A percentile compares a stretch with the other conserved stretches of the same genome.
phyloP scores from a whole-genome alignment of 2,329 filamentous ascomycete species.

The Phoma herbarum region DNA sequence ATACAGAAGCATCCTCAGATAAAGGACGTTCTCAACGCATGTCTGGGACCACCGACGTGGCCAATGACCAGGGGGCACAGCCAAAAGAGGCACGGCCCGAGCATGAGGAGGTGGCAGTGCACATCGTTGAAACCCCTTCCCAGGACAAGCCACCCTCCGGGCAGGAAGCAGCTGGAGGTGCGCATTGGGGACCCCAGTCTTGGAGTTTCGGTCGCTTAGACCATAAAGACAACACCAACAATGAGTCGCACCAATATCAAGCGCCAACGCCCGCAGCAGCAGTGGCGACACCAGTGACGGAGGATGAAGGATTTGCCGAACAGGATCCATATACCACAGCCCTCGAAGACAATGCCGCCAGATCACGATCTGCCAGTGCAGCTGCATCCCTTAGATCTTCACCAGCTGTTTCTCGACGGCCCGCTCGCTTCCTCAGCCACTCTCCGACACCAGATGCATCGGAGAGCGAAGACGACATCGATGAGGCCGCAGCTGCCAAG shows the following conservation, averaged over 20 bases:
- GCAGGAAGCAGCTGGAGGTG: background rate
- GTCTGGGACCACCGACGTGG: background rate
- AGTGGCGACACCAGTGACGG: slow-evolving; percentile 3
- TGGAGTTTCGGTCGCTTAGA: slow-evolving; percentile 17
- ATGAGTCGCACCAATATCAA: background rate
- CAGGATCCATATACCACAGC: slow-evolving; percentile 18
- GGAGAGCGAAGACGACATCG: slow-evolving; percentile 28
- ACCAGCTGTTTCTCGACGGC: slow-evolving; percentile 28
- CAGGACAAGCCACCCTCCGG: slow-evolving; percentile 8
- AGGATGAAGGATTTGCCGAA: slow-evolving; percentile 16
- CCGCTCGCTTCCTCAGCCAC: slow-evolving; percentile 36
- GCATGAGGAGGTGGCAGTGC: background rate
- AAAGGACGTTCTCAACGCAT: background rate
- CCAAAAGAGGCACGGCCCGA: background rate
- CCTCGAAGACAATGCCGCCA: slow-evolving; percentile 9
- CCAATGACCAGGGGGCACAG: background rate
- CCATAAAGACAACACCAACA: background rate
- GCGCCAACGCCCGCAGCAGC: background rate
- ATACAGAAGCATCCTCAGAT: background rate
- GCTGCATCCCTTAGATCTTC: slow-evolving; percentile 32
- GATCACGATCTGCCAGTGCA: slow-evolving; percentile 26
- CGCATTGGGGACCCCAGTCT: slow-evolving; percentile 8
- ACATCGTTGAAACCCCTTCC: background rate
- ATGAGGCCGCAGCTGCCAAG: slow-evolving; percentile 13
- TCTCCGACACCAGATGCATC: slow-evolving; percentile 34